Base-by-base conservation (phyloP, 306 rosid genomes). In the Echinosophora koreensis region DNA sequence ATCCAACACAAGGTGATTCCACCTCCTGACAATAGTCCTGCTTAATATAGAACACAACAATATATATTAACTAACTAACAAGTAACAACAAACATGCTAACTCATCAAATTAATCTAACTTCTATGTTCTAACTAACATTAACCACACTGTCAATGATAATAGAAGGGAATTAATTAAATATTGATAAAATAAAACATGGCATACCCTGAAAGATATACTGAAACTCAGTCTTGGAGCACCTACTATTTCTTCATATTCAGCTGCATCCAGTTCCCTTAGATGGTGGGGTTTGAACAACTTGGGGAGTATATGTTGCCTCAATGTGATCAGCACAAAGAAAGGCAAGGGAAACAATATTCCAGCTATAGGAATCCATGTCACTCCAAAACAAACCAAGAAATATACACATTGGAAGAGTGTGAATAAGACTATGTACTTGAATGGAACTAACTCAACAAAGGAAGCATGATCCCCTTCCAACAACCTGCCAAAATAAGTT, bases 321-420 rank as follows among this genome's bases (percentile, higher is more conserved):
- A 93, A 68, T 58, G 84, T 69, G 77, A 90, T 82, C 66, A 93
- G 83, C 55, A 89, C 74, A 86, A 93, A 90, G 87, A 90, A 93
- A 15, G 93, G 97, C 82, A 89, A 69, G 12, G 96, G 97, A 80
- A 93, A 93, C 80, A 93, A 67, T 67, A 90, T 88, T 73, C 97
- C 97, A 52, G 97, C 97, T 44, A 93, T 77, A 4, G 97, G 97
- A 81, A 93, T 89, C 97, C 96, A 90, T 41, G 91, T 82, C 66
- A 82, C 82, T 82, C 86, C 86, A 57, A 77, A 82, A 65, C 97
- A 92, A 73, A 85, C 28, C 84, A 92, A 83, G 73, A 92, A 76
- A 76, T 92, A 92, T 9, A 89, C 65, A 37, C 89, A 69, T 74
- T 92, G 97, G 84, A 92, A 89, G 49, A 90, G 71, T 38, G 96